Percentiles rank a stretch among this genome's conserved stretches.
phyloP scores from a whole-genome alignment of 2,329 filamentous ascomycete species.

The Aspergillus eucalypticola region DNA sequence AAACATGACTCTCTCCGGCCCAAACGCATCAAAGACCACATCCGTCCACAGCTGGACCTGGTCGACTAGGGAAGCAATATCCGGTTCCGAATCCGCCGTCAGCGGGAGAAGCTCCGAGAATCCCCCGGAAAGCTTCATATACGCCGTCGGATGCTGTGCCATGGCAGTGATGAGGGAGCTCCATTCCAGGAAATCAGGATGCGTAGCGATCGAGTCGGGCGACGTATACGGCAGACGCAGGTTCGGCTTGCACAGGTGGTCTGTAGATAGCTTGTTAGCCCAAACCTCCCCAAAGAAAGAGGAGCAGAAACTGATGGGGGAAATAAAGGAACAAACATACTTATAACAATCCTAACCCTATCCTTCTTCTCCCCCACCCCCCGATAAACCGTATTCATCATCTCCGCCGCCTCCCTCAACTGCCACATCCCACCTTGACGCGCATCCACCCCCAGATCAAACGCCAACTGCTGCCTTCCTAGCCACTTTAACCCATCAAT shows the following conservation, averaged over 20 bases:
- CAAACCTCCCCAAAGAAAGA: not conserved
- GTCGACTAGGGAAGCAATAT: slow-evolving; percentile 49
- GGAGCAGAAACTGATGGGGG: no score
- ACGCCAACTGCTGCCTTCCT: slow-evolving; percentile 64
- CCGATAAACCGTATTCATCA: slow-evolving; percentile 68
- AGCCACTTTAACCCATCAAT: slow-evolving; percentile 67
- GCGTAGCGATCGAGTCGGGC: slow-evolving; percentile 37
- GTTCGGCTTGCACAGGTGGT: slow-evolving; percentile 89
- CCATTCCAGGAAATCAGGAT: slow-evolving; percentile 68
- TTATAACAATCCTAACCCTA: slow-evolving; percentile 69
- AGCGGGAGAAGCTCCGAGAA: slow-evolving; percentile 73
- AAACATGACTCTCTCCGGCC: slow-evolving; percentile 75
- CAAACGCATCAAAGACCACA: slow-evolving; percentile 71
- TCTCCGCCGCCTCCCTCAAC: slow-evolving; percentile 68
- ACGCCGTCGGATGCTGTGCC: slow-evolving; percentile 65
- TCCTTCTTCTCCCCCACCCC: slow-evolving; percentile 53
- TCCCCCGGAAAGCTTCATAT: slow-evolving; percentile 87
- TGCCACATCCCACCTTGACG: slow-evolving; percentile 73
- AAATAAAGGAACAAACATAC: slow-evolving; percentile 6
- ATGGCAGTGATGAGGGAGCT: slow-evolving; percentile 67
- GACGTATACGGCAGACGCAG: slow-evolving; percentile 59
- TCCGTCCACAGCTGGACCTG: slow-evolving; percentile 70
- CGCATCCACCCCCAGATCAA: slow-evolving; percentile 84
- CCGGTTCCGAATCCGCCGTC: slow-evolving; percentile 15
- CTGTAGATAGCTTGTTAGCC: slow-evolving; percentile 45